Percentiles rank a stretch among this genome's conserved stretches.
Conservation (phyloP, 192 early-diverging fungal species). For the Backusella luteola region DNA sequence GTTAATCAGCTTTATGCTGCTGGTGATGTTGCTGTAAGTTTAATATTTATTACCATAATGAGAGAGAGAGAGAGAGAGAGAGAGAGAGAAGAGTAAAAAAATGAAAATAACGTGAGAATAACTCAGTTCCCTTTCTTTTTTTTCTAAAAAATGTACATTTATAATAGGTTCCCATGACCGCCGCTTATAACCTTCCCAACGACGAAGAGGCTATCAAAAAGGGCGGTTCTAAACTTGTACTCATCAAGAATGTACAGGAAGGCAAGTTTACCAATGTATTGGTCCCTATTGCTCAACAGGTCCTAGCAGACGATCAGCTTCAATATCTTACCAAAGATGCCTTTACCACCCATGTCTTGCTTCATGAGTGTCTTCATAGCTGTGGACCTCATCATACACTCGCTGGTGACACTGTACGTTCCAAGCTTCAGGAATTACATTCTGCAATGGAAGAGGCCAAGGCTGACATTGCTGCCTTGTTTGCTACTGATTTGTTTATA, state of each 20-base stretch:
- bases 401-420: constrained; percentile 60
- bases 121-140: neutral
- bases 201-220: constrained; percentile 71
- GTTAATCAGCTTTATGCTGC: constrained; percentile 74
- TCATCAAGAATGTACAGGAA: constrained; percentile 78
- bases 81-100: neutral
- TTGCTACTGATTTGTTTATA: constrained; percentile 59
- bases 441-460: constrained; percentile 79
- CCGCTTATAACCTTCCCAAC: constrained; percentile 78
- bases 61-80: neutral
- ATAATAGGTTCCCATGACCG: constrained; percentile 61
- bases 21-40: constrained; percentile 59
- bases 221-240: constrained; percentile 65
- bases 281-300: constrained; percentile 55
- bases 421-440: constrained; percentile 63
- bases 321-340: constrained; percentile 61
- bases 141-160: neutral
- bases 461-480: constrained; percentile 69
- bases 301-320: constrained; percentile 52
- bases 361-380: constrained; percentile 74
- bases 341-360: constrained; percentile 68
- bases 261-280: constrained; percentile 67
- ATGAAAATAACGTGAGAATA: neutral
- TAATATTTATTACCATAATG: neutral
- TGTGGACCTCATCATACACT: constrained; percentile 64